Percentiles rank a stretch among this genome's conserved stretches.
Evolutionary conservation across 1,284 basidiomycete genomes (phyloP).

Genomic region (Leccinum angustisporum): DNA sequence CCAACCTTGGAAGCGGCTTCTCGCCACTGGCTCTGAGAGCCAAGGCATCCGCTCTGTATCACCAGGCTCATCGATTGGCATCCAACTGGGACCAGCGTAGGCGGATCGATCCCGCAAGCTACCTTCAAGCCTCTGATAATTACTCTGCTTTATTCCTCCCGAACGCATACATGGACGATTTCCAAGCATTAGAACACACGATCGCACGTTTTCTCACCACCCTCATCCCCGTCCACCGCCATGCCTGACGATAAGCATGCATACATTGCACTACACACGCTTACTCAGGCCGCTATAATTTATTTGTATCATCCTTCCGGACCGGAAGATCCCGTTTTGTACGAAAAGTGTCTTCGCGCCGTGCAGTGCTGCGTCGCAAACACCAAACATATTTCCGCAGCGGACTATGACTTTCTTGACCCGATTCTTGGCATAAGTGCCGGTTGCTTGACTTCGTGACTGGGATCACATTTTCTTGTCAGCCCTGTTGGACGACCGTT

Average conservation of each 20-base stretch:
- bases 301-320: slow-evolving; percentile 63
- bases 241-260: slow-evolving; percentile 59
- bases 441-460: slow-evolving; percentile 2
- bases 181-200: slow-evolving; percentile 58
- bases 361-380: slow-evolving; percentile 57
- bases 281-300: slow-evolving; percentile 67
- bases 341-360: slow-evolving; percentile 63
- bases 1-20: slow-evolving; percentile 51
- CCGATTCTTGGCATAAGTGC: slow-evolving; percentile 68
- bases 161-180: slow-evolving; percentile 52
- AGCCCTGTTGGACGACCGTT: slow-evolving; percentile 71
- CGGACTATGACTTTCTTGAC: slow-evolving; percentile 68
- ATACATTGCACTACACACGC: slow-evolving; percentile 59
- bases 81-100: slow-evolving; percentile 59
- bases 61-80: slow-evolving; percentile 60
- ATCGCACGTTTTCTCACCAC: slow-evolving; percentile 62
- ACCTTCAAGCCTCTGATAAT: slow-evolving; percentile 18
- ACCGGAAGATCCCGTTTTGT: slow-evolving; percentile 56
- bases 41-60: slow-evolving; percentile 73
- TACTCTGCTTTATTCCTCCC: slow-evolving; percentile 43
- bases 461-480: slow-evolving; percentile 8
- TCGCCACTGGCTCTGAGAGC: slow-evolving; percentile 62
- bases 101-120: slow-evolving; percentile 28
- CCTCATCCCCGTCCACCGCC: slow-evolving; percentile 57
- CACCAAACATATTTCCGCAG: slow-evolving; percentile 59